Conservation (phyloP, 2,329 filamentous ascomycete genomes). For the Trichoderma koningii region DNA sequence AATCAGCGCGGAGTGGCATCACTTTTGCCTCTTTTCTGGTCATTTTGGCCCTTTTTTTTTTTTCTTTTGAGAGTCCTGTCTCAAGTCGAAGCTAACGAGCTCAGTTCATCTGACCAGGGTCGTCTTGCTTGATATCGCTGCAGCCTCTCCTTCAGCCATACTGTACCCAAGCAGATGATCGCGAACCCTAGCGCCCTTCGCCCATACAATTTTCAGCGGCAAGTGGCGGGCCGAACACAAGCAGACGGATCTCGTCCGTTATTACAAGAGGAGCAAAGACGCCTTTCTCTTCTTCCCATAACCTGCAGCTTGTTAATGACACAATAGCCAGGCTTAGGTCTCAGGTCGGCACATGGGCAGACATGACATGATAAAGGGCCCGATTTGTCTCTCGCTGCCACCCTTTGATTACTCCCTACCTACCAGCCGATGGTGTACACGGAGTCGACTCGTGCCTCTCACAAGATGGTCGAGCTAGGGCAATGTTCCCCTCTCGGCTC, state of each 20-base stretch:
- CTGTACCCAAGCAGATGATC: neutral
- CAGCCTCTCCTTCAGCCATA: neutral
- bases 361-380: neutral
- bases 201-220: constrained; percentile 10
- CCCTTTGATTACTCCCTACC: neutral
- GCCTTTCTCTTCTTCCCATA: neutral
- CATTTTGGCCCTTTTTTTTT: too few relatives aligned
- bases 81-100: neutral
- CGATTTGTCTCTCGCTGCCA: constrained; percentile 7
- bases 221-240: constrained; percentile 15
- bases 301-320: neutral
- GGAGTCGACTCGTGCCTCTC: neutral
- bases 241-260: constrained; percentile 1
- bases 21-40: too few relatives aligned
- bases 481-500: neutral
- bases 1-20: too few relatives aligned
- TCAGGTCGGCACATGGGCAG: constrained; percentile 9
- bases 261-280: neutral
- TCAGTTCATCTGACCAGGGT: neutral
- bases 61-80: too few relatives aligned
- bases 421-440: neutral
- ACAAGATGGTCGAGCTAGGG: neutral
- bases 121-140: neutral
- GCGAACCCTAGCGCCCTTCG: constrained; percentile 12
- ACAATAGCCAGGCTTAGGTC: constrained; percentile 6